Base-by-base conservation (phyloP, 2,329 filamentous ascomycete genomes). In the Exophiala aquamarina region DNA sequence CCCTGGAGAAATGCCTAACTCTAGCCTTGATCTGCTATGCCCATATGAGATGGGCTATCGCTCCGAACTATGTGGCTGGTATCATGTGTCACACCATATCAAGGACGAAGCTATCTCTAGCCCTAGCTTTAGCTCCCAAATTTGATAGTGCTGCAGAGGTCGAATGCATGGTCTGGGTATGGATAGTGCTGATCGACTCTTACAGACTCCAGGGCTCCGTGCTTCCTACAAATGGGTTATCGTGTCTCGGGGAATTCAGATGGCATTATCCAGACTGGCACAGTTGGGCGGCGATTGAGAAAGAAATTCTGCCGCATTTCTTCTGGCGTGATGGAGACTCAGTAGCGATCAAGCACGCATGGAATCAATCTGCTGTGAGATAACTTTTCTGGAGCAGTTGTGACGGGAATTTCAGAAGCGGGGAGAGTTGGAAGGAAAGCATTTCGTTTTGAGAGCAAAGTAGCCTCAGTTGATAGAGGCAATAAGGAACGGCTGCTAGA, bases 31-130 rank as follows among this genome's bases (percentile, higher is more conserved):
- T 42, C 8, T 42, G 40, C 18, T 42, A 42, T 15, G 26, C 40
- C 21, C 40, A 33, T 17, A 42, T 32, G 40, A 42, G 40, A 17
- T 42, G 40, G 40, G 33, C 26, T 18, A 42, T 33, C 18, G 26
- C 40, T 13, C 26, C 26, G 4, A 42, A 42, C 28, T 42, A 42
- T 21, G 40, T 42, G n/a, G 40, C 40, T 17, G 40, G 40, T 13
- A 42, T 42, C 4, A 17, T 42, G 26, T 42, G 40, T 23, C 40
- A 42, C 7, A 42, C 40, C 14, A 42, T 42, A 13, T 32, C 40
- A 13, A 42, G 28, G 28, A 42, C 26, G 13, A 33, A 32, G 40
- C 28, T 42, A 3, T n/a, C 40, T 15, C 26, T 31, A 7, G 28
- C 15, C 10, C 28, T 42, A 31, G 26, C 40, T 3, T 32, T 7